These are phyloP conservation scores for Byssothecium circinans DNA, from an alignment of 2,329 filamentous ascomycete species.

Conservation along the genomic window DNA sequence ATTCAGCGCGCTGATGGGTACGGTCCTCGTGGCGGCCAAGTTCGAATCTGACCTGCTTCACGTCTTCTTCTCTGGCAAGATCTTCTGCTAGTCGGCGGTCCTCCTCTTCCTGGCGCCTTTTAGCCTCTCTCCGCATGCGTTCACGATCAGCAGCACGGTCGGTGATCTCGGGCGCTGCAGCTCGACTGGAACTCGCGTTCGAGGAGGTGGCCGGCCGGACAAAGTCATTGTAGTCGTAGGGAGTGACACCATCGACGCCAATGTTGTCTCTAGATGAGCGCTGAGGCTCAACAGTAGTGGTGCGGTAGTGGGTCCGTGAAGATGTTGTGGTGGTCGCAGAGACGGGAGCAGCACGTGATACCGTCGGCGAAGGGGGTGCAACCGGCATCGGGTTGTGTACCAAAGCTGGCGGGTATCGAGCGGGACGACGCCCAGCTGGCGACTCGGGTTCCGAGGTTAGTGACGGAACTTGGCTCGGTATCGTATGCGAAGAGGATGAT, in stretches of 20 bases:
- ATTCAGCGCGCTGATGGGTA: constrained; percentile 24
- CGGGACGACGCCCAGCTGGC: constrained; percentile 19
- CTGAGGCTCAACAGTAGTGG: constrained; percentile 23
- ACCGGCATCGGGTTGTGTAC: constrained; percentile 30
- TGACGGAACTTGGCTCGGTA: constrained; percentile 32
- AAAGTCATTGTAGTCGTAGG: constrained; percentile 25
- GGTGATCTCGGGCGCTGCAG: constrained; percentile 21
- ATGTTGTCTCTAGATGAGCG: constrained; percentile 12
- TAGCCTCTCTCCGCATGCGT: constrained; percentile 22
- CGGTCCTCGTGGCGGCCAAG: constrained; percentile 25
- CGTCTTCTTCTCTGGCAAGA: constrained; percentile 18
- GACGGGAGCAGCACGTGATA: constrained; percentile 14
- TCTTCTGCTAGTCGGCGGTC: constrained; percentile 21
- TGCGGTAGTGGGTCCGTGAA: constrained; percentile 19
- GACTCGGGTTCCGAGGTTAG: constrained; percentile 36
- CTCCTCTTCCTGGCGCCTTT: constrained; percentile 26
- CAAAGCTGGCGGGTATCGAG: constrained; percentile 26
- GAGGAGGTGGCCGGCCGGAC: constrained; percentile 21
- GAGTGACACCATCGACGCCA: constrained; percentile 14
- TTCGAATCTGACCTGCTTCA: constrained; percentile 32
- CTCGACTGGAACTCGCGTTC: constrained; percentile 18
- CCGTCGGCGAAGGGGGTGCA: constrained; percentile 19
- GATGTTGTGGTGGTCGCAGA: constrained; percentile 3
- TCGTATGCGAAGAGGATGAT: constrained; percentile 31
- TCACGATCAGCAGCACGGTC: constrained; percentile 26